A percentile compares a stretch with the other conserved stretches of the same genome.
phyloP scores from a whole-genome alignment of 306 rosid species.

The Begonia peltatifolia region DNA sequence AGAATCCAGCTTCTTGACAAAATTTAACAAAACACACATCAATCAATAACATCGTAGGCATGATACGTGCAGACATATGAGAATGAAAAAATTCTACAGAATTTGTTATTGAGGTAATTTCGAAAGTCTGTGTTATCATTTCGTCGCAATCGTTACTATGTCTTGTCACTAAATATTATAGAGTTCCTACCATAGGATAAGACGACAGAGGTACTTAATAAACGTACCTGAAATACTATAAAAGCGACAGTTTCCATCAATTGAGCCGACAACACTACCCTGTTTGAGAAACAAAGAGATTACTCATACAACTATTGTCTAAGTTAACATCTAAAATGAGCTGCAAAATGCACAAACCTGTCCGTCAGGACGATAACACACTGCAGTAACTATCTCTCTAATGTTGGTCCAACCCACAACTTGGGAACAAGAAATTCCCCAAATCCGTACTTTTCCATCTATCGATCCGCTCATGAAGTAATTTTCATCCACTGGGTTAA shows the following conservation, averaged over 20 bases:
- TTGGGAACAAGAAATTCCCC: slow-evolving; percentile 60
- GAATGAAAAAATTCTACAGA: no score
- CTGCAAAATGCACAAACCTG: slow-evolving; percentile 34
- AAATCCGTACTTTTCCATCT: slow-evolving; percentile 94
- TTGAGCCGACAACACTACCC: slow-evolving; percentile 81
- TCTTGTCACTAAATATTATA: no score
- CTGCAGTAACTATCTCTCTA: slow-evolving; percentile 74
- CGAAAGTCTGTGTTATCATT: no score
- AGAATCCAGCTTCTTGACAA: no score
- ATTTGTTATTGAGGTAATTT: no score
- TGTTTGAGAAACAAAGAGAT: slow-evolving; percentile 22
- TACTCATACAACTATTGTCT: slow-evolving; percentile 10
- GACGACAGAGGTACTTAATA: no score
- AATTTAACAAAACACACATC: no score
- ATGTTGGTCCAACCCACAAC: slow-evolving; percentile 80
- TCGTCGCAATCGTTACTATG: no score
- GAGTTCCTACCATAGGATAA: no score
- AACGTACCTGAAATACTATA: slow-evolving; percentile 61
- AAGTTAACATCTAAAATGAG: slow-evolving; percentile 3
- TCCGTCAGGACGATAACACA: slow-evolving; percentile 88
- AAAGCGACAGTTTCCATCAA: slow-evolving; percentile 62
- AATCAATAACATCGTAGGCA: no score
- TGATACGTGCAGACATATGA: no score
- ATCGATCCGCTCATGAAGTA: slow-evolving; percentile 93
- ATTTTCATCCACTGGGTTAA: slow-evolving; percentile 80